phyloP scores from a whole-genome alignment of 78 protist genomes.

The Dictyostelium purpureum region DNA sequence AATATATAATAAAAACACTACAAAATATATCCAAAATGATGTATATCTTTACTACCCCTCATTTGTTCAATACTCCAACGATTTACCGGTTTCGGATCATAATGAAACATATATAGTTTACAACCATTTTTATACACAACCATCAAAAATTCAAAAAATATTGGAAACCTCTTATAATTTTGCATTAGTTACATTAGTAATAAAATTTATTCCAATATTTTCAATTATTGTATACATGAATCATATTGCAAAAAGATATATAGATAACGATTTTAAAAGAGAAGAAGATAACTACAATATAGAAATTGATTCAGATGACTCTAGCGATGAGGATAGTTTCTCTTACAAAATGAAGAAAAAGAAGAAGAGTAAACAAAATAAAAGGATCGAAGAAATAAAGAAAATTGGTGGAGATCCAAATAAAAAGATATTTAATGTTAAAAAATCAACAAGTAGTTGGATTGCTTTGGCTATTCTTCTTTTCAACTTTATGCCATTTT shows the following conservation, averaged over 20 bases:
- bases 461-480: background rate
- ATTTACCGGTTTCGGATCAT: background rate
- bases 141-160: background rate
- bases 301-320: background rate
- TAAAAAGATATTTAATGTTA: background rate
- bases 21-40: background rate
- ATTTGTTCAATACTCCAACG: background rate
- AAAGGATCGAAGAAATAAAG: background rate
- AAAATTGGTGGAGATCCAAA: background rate
- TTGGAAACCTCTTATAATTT: background rate
- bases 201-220: background rate
- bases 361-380: background rate
- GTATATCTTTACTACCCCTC: background rate
- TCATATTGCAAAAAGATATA: background rate
- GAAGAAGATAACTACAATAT: background rate
- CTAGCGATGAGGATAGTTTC: background rate
- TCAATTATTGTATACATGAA: background rate
- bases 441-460: background rate
- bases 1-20: background rate
- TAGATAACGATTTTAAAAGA: background rate
- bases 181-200: background rate
- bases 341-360: background rate
- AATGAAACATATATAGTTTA: background rate
- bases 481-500: background rate
- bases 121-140: background rate